A percentile compares a stretch with the other conserved stretches of the same genome.
Evolutionary conservation across 176 grass and related monocot genomes (phyloP).

Genomic region (Oryza rufipogon): DNA sequence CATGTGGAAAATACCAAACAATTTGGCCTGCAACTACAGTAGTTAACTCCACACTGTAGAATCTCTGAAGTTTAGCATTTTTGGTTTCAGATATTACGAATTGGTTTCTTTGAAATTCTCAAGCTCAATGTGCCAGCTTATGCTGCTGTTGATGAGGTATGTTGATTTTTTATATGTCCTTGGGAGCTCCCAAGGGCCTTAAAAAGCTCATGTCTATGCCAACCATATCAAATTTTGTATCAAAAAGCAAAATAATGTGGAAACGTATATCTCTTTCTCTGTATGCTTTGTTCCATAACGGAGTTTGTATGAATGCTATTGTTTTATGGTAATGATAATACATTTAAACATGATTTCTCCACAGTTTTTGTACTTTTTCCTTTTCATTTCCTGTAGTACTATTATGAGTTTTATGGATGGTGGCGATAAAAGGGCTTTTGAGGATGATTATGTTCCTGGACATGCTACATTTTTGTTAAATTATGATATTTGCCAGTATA

Average conservation of each 20-base stretch:
- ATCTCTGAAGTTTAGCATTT: slow-evolving; percentile 36
- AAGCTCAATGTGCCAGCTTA: slow-evolving; percentile 85
- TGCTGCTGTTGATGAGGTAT: slow-evolving; percentile 91
- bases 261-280: not conserved
- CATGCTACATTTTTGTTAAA: not conserved
- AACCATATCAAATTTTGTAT: no score
- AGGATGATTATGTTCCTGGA: slow-evolving; percentile 23
- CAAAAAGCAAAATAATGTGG: no score
- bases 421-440: not conserved
- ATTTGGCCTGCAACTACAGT: not conserved
- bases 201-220: no score
- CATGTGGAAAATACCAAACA: not conserved
- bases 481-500: not conserved
- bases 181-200: no score
- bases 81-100: slow-evolving; percentile 76
- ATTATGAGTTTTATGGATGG: not conserved
- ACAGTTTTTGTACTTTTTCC: not conserved
- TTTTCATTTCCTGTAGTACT: not conserved
- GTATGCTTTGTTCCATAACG: slow-evolving; percentile 7
- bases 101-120: slow-evolving; percentile 92
- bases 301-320: slow-evolving; percentile 5
- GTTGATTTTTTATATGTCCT: slow-evolving; percentile 11
- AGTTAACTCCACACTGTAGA: slow-evolving; percentile 18
- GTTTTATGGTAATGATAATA: not conserved
- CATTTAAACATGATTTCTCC: not conserved